Evolutionary conservation across 352 stramenopile species (phyloP).

Genomic region (Pythium insidiosum): DNA sequence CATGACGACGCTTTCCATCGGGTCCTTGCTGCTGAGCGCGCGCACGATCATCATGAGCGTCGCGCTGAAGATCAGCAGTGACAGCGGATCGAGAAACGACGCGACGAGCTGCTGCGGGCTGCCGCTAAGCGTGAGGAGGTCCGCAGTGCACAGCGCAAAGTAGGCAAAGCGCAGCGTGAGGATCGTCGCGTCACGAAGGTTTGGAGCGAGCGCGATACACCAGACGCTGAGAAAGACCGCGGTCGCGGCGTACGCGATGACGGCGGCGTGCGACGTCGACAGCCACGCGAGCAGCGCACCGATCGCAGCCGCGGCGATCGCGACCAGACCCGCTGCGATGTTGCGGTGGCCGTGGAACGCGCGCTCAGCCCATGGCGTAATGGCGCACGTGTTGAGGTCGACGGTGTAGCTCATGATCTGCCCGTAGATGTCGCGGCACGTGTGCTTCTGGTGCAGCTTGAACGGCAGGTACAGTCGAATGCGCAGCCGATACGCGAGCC

Average conservation of each 20-base stretch:
- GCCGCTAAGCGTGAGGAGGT: constrained; percentile 24
- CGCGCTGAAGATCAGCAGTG: constrained; percentile 29
- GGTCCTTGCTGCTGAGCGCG: constrained; percentile 47
- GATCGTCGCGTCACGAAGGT: constrained; percentile 32
- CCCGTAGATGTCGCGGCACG: constrained; percentile 50
- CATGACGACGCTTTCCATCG: constrained; percentile 51
- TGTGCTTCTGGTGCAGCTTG: constrained; percentile 64
- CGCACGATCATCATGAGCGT: constrained; percentile 35
- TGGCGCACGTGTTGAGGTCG: constrained; percentile 37
- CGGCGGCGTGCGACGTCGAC: constrained; percentile 4
- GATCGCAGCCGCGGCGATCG: constrained; percentile 3
- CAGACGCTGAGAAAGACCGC: constrained; percentile 30
- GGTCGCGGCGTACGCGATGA: constrained; percentile 32
- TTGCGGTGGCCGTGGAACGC: constrained; percentile 21
- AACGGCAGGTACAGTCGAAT: constrained; percentile 51
- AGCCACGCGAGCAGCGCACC: constrained; percentile 6
- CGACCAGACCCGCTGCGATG: constrained; percentile 16
- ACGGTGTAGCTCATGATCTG: constrained; percentile 69
- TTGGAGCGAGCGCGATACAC: constrained; percentile 29
- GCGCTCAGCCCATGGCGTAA: constrained; percentile 41
- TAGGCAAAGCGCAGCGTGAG: constrained; percentile 37
- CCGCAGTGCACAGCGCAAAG: constrained; percentile 42
- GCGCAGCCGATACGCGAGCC: constrained; percentile 46
- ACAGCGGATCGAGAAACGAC: constrained; percentile 41
- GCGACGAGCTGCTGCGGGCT: constrained; percentile 1